Evolutionary conservation across 2,329 filamentous ascomycete species (phyloP), one percentile per base, ranked within the genome.

Genomic region (Xylariaceae sp.): DNA sequence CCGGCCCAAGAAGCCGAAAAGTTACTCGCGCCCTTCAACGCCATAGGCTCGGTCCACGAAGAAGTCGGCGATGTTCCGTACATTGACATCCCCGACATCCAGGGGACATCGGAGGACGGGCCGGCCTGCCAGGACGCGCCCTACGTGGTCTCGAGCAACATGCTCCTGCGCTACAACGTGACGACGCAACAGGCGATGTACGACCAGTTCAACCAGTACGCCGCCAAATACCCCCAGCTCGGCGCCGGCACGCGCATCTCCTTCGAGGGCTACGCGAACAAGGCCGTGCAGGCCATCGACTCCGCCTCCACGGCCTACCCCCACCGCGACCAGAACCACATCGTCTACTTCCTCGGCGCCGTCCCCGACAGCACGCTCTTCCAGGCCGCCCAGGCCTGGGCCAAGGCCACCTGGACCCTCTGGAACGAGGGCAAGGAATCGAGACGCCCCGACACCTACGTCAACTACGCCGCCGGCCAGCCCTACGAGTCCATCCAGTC

Each of bases 191-290:
- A 62, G 9, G 39, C 54, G 27, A 57, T 67, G 32, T 65, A 60
- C 51, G 49, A 65, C 11, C 34, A 34, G 0, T 66, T 61, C 55
- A 57, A 49, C 11, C 5, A 45, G 8, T 56, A 53, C 19, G 43
- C 54, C 7, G 45, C 45, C 3, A n/a, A 37, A 19, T 47, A 62
- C 35, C 59, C 59, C 11, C 49, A 53, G 26, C 57, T 60, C 11
- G 53, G 5, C n/a, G 45, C 32, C n/a, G 5, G n/a, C 2, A 39
- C 54, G 0, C 11, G 27, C 4, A 42, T 65, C 30, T 39, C 57
- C 3, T 59, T 64, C 32, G 65, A 68, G 37, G 65, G 65, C 19
- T 68, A 68, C 51, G 50, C 66, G 3, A 65, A 56, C 0, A 51
- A 49, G 11, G 64, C 37, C 2, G 53, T 60, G 4, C 43, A 54